A percentile compares a stretch with the other conserved stretches of the same genome.
Conservation (phyloP, 345 rosid genomes). For the Euclidium syriacum region DNA sequence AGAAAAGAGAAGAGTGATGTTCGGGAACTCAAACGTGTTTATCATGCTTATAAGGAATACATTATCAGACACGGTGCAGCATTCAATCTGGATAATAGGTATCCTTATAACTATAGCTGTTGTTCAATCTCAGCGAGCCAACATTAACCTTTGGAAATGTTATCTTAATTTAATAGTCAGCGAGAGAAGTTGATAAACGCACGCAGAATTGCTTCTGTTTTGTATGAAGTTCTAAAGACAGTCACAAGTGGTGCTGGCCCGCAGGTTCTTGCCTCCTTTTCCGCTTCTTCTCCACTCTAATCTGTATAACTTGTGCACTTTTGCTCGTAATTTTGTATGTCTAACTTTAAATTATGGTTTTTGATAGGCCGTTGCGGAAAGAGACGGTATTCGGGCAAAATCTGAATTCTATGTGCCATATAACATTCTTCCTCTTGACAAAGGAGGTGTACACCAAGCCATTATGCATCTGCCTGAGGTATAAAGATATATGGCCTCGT, state of each 20-base stretch:
- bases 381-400: slow-evolving; percentile 47
- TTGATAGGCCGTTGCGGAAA: slow-evolving; percentile 61
- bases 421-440: slow-evolving; percentile 88
- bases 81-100: slow-evolving; percentile 52
- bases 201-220: slow-evolving; percentile 58
- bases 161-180: slow-evolving; percentile 25
- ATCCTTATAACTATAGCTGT: neutral
- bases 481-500: slow-evolving; percentile 23
- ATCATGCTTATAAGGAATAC: slow-evolving; percentile 51
- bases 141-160: slow-evolving; percentile 4
- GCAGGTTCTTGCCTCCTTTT: slow-evolving; percentile 42
- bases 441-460: slow-evolving; percentile 78
- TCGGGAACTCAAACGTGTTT: slow-evolving; percentile 80
- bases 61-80: slow-evolving; percentile 45
- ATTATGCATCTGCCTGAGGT: slow-evolving; percentile 89
- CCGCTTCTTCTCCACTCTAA: neutral
- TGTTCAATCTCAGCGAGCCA: neutral
- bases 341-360: slow-evolving; percentile 6
- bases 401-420: slow-evolving; percentile 64
- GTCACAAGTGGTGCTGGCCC: slow-evolving; percentile 53
- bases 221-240: slow-evolving; percentile 65
- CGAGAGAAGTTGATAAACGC: slow-evolving; percentile 59
- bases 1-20: slow-evolving; percentile 54
- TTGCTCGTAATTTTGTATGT: neutral
- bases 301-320: slow-evolving; percentile 7